Evolutionary conservation across 73 alveolate genomes (phyloP).

Genomic region (Stentor roeselii): DNA sequence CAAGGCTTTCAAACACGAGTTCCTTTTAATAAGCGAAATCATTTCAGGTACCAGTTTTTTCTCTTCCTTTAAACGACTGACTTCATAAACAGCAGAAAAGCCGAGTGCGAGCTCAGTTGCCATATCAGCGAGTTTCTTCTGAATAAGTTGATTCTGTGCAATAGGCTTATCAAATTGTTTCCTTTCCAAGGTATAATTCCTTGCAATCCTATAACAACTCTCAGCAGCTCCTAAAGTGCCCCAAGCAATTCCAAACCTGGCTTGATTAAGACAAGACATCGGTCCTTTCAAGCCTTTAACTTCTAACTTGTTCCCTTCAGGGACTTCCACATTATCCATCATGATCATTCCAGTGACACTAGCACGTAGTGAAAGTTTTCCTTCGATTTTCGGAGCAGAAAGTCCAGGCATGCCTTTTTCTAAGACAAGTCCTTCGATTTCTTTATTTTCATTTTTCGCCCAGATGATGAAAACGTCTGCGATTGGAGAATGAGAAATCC

Average conservation of each 20-base stretch:
- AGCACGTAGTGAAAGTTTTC: constrained; percentile 88
- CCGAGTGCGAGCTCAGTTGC: constrained; percentile 77
- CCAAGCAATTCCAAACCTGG: constrained; percentile 94
- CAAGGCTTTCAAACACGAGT: constrained; percentile 81
- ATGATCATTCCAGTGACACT: constrained; percentile 90
- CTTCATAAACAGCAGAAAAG: constrained; percentile 16
- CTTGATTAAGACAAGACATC: constrained; percentile 88
- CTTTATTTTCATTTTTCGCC: constrained; percentile 70
- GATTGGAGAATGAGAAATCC: constrained; percentile 94
- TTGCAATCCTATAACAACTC: constrained; percentile 73
- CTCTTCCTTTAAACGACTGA: constrained; percentile 72
- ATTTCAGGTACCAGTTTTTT: constrained; percentile 79
- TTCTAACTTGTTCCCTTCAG: constrained; percentile 62
- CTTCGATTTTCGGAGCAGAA: constrained; percentile 86
- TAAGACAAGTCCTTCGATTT: constrained; percentile 82
- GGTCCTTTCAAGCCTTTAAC: constrained; percentile 90
- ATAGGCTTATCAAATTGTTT: constrained; percentile 69
- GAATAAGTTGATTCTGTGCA: constrained; percentile 70
- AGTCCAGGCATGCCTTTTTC: constrained; percentile 86
- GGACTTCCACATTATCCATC: constrained; percentile 92
- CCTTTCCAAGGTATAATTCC: constrained; percentile 71
- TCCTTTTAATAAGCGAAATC: constrained; percentile 87
- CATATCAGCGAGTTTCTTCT: constrained; percentile 88
- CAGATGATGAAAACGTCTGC: constrained; percentile 92
- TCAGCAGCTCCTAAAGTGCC: constrained; percentile 96